A percentile compares a stretch with the other conserved stretches of the same genome.
phyloP scores from a whole-genome alignment of 2,329 filamentous ascomycete species.

The Colletotrichum eleusines region DNA sequence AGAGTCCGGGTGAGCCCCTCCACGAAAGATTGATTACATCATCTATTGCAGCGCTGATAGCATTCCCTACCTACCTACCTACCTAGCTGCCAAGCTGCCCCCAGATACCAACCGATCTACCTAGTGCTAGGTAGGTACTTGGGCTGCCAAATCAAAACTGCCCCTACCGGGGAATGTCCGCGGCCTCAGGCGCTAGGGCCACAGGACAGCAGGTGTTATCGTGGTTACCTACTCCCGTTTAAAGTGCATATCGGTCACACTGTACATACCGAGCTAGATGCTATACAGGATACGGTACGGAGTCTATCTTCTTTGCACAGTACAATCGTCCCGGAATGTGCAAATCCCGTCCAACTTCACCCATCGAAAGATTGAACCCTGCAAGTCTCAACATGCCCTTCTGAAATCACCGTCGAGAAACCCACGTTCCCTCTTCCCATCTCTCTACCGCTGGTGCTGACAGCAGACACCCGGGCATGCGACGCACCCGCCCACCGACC shows the following conservation, averaged over 20 bases:
- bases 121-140: neutral
- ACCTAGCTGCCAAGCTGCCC: no score
- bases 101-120: no score
- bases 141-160: no score
- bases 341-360: constrained; percentile 6
- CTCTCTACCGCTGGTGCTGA: neutral
- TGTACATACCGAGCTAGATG: neutral
- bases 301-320: no score
- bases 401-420: constrained; percentile 4
- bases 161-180: neutral
- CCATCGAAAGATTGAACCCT: neutral
- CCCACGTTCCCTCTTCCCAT: neutral
- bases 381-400: neutral
- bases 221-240: neutral
- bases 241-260: neutral
- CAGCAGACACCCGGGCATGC: neutral
- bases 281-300: neutral
- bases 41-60: constrained; percentile 24
- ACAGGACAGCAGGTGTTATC: neutral
- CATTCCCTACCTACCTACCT: neutral
- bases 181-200: neutral
- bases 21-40: constrained; percentile 29
- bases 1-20: constrained; percentile 25
- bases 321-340: neutral
- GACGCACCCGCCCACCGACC: neutral